Evolutionary conservation across 768 basidiomycete species (phyloP).

Genomic region (Calocybe gangraenosa): DNA sequence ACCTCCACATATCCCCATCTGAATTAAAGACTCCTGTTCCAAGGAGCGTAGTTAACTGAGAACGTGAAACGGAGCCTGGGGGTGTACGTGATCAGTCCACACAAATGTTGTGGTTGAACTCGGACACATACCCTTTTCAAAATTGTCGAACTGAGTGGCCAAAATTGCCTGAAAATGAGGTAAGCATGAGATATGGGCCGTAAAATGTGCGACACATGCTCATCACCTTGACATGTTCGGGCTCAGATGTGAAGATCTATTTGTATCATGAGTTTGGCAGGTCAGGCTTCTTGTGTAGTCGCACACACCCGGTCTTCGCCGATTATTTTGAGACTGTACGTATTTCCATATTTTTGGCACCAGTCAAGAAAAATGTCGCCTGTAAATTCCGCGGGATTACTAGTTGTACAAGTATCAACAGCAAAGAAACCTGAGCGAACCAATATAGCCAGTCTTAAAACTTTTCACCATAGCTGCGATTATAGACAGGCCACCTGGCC

Average conservation of each 20-base stretch:
- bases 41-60: constrained; percentile 32
- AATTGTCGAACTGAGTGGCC: constrained; percentile 43
- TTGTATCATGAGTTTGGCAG: neutral
- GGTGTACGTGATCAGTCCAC: neutral
- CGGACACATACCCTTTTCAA: constrained; percentile 33
- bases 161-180: constrained; percentile 29
- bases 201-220: neutral
- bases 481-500: constrained; percentile 33
- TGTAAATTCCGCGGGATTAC: constrained; percentile 4
- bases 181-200: neutral
- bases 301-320: constrained; percentile 27
- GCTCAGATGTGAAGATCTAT: constrained; percentile 40
- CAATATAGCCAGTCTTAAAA: constrained; percentile 27
- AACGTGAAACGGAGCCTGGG: constrained; percentile 23
- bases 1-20: constrained; percentile 75
- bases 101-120: neutral
- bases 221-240: constrained; percentile 41
- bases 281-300: no score
- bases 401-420: no score
- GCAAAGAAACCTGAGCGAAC: constrained; percentile 16
- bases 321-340: constrained; percentile 23
- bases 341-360: constrained; percentile 20
- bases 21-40: constrained; percentile 59
- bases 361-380: constrained; percentile 25
- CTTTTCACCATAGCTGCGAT: constrained; percentile 19